These are phyloP conservation scores for Globisporangium viniferum DNA, from an alignment of 352 stramenopile species.

Conservation along the genomic window DNA sequence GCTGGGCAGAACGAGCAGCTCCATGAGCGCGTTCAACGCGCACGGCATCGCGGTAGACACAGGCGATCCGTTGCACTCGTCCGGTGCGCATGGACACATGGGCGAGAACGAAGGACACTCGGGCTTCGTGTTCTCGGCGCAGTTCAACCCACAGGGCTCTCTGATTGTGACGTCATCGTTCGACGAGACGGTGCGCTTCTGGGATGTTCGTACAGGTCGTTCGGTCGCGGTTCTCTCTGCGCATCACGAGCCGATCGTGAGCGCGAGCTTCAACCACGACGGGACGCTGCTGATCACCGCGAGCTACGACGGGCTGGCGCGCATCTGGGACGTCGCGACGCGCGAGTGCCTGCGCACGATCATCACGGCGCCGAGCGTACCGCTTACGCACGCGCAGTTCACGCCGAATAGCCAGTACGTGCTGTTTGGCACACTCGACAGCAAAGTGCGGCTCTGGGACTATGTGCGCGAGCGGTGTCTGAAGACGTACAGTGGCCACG, in stretches of 20 bases:
- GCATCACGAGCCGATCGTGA: constrained; percentile 95
- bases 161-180: constrained; percentile 89
- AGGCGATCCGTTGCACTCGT: not conserved
- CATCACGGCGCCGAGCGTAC: constrained; percentile 54
- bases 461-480: constrained; percentile 61
- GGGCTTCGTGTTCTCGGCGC: constrained; percentile 94
- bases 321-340: constrained; percentile 96
- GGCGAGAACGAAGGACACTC: constrained; percentile 71
- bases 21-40: constrained; percentile 20
- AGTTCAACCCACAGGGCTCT: constrained; percentile 93
- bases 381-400: constrained; percentile 86
- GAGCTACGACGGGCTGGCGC: constrained; percentile 74
- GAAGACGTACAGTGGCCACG: constrained; percentile 67
- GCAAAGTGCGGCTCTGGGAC: constrained; percentile 90
- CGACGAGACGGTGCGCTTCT: constrained; percentile 95
- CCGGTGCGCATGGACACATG: constrained; percentile 6
- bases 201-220: constrained; percentile 92
- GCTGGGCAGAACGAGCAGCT: constrained; percentile 53
- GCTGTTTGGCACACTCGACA: constrained; percentile 90
- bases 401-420: constrained; percentile 94
- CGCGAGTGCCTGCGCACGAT: constrained; percentile 95
- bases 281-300: constrained; percentile 90
- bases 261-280: constrained; percentile 93
- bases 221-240: constrained; percentile 87
- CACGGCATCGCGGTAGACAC: constrained; percentile 25